Evolutionary conservation across 2,329 filamentous ascomycete species (phyloP).

Genomic region (Sporothrix brunneoviolacea): DNA sequence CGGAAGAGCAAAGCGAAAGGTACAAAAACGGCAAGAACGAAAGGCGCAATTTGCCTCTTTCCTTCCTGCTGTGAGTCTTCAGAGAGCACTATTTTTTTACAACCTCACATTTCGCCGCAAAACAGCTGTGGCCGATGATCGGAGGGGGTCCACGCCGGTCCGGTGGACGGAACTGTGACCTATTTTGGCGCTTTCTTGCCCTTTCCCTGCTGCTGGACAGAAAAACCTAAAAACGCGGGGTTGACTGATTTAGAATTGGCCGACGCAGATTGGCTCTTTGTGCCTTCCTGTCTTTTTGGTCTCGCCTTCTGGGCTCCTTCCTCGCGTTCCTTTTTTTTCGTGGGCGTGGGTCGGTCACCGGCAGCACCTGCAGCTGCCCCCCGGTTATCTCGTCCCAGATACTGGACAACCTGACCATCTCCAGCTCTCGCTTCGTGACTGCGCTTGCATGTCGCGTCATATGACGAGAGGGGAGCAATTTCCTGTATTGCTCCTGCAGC

Average conservation of each 20-base stretch:
- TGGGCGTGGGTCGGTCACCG: neutral
- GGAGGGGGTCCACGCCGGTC: constrained; percentile 12
- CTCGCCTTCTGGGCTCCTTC: neutral
- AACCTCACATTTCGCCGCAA: neutral
- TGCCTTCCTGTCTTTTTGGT: neutral
- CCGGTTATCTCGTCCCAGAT: too few relatives aligned
- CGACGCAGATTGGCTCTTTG: constrained; percentile 15
- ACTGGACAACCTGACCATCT: too few relatives aligned
- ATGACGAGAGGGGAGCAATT: neutral
- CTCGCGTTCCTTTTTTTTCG: neutral
- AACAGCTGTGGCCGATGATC: constrained; percentile 15
- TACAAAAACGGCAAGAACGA: neutral
- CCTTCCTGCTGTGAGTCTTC: too few relatives aligned
- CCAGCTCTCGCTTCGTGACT: too few relatives aligned
- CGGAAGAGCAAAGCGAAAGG: neutral
- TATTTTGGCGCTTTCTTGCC: neutral
- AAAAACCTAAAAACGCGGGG: too few relatives aligned
- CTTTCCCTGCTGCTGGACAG: neutral
- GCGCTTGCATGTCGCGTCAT: constrained; percentile 5
- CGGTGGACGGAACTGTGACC: constrained; percentile 12
- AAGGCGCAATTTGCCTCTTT: neutral
- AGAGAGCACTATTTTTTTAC: too few relatives aligned
- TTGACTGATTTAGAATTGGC: constrained; percentile 17
- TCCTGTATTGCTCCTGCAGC: neutral
- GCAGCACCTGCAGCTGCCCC: constrained; percentile 4